phyloP scores from a whole-genome alignment of 371 early-diverging fungal species.

The Actinomortierella wolfii region DNA sequence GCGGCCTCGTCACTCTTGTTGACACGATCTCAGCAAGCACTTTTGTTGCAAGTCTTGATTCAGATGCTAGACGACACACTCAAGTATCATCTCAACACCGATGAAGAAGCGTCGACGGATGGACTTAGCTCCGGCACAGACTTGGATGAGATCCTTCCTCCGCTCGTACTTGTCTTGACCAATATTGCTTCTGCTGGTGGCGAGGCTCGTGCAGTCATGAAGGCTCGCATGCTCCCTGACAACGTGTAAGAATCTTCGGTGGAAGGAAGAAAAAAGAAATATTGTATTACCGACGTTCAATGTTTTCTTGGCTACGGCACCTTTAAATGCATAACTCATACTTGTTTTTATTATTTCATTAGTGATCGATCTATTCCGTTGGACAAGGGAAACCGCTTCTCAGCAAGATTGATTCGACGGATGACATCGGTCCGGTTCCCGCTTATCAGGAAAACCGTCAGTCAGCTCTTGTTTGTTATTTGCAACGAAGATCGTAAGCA shows the following conservation, averaged over 20 bases:
- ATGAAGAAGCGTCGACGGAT: slow-evolving; percentile 33
- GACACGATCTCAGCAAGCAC: slow-evolving; percentile 34
- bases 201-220: slow-evolving; percentile 45
- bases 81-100: slow-evolving; percentile 33
- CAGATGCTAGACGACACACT: slow-evolving; percentile 39
- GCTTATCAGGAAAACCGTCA: slow-evolving; percentile 66
- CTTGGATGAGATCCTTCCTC: slow-evolving; percentile 69
- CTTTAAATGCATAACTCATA: too few relatives aligned
- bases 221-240: slow-evolving; percentile 56
- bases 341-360: slow-evolving; percentile 4
- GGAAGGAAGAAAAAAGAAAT: neutral
- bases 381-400: slow-evolving; percentile 67
- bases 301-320: too few relatives aligned
- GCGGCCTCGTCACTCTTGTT: slow-evolving; percentile 26
- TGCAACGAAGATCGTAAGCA: slow-evolving; percentile 80
- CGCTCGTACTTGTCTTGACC: slow-evolving; percentile 61
- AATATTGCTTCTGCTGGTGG: slow-evolving; percentile 57
- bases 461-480: slow-evolving; percentile 75
- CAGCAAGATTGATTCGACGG: slow-evolving; percentile 71
- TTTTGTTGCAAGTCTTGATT: slow-evolving; percentile 17
- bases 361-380: slow-evolving; percentile 79
- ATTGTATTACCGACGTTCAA: slow-evolving; percentile 10
- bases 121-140: slow-evolving; percentile 42
- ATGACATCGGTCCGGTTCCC: slow-evolving; percentile 74
- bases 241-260: slow-evolving; percentile 57